Evolutionary conservation across 2,329 filamentous ascomycete genomes (phyloP), one percentile per base, ranked within the genome.

Genomic region (Colletotrichum musae): DNA sequence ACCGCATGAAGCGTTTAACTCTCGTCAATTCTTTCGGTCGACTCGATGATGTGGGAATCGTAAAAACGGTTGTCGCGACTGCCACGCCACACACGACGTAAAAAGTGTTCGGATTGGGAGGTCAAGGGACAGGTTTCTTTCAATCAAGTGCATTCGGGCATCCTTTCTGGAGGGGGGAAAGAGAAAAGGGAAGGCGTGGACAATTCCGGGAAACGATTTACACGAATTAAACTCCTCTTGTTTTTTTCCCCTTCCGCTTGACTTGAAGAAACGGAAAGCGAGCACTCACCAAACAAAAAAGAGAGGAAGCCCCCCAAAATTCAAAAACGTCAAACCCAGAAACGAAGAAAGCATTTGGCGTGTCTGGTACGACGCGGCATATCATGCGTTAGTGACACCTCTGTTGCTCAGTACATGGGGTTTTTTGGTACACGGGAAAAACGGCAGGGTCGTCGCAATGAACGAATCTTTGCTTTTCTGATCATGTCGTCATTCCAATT

Each of bases 1-100:
- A 79, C 80, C 77, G 75, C 81, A 75, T 79, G 80, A 75, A 36
- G 75, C 77, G 50, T 56, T 32, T 45, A 13, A 50, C 24, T 36
- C 32, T 61, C 21, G n/a, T 61, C 47, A 62, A 70, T 60, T 15
- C 16, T n/a, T 43, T 43, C 41, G 41, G 41, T 43, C 16, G 68
- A 36, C 32, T 36, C 32, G 32, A 36, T 36, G 32, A 36, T 36
- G 32, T 36, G 32, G 32, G 32, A 36, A 36, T 36, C 32, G 32
- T 36, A 36, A 36, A 36, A 36, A 36, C 32, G 32, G 32, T 36
- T 36, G 32, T 36, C 32, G 32, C 32, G 32, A 36, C 32, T 36
- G 32, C 32, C 32, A 10, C 32, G 10, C 7, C 32, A 36, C 32
- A 9, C 32, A 9, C 32, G 32, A 36, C 32, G 10, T 36, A 10